These are phyloP conservation scores for Trifolium pratense DNA, from an alignment of 306 rosid species.

Conservation along the genomic window DNA sequence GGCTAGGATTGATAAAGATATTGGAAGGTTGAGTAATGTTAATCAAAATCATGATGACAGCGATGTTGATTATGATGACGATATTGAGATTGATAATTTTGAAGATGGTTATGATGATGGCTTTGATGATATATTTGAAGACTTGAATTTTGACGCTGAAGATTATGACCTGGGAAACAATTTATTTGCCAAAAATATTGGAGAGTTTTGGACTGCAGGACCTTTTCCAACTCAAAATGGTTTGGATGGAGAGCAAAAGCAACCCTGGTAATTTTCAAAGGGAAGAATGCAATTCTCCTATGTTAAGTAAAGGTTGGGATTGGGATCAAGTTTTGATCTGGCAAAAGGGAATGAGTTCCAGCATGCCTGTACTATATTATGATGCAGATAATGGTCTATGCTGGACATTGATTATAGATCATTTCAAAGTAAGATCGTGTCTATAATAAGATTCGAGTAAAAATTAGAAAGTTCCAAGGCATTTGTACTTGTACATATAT, in stretches of 20 bases:
- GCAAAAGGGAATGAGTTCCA: conserved; percentile 1
- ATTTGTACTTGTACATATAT: conserved; percentile 3
- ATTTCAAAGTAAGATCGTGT: conserved; percentile 7
- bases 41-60: conserved; percentile 24
- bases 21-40: conserved; percentile 39
- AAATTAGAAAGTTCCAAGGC: conserved; percentile 4
- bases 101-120: conserved; percentile 65
- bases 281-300: neutral
- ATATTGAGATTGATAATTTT: conserved; percentile 51
- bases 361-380: neutral
- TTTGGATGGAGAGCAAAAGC: conserved; percentile 43
- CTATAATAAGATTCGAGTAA: conserved; percentile 14
- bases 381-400: conserved; percentile 8
- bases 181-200: conserved; percentile 41
- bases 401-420: conserved; percentile 1
- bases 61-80: conserved; percentile 48
- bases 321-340: conserved; percentile 17
- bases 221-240: conserved; percentile 44
- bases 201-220: conserved; percentile 63
- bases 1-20: conserved; percentile 37
- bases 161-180: conserved; percentile 37
- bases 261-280: conserved; percentile 74
- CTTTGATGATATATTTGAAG: conserved; percentile 74
- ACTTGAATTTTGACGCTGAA: conserved; percentile 54
- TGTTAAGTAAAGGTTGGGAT: neutral